Conservation (phyloP, 495 filamentous ascomycete species). For the Chaetomium cochliodes region DNA sequence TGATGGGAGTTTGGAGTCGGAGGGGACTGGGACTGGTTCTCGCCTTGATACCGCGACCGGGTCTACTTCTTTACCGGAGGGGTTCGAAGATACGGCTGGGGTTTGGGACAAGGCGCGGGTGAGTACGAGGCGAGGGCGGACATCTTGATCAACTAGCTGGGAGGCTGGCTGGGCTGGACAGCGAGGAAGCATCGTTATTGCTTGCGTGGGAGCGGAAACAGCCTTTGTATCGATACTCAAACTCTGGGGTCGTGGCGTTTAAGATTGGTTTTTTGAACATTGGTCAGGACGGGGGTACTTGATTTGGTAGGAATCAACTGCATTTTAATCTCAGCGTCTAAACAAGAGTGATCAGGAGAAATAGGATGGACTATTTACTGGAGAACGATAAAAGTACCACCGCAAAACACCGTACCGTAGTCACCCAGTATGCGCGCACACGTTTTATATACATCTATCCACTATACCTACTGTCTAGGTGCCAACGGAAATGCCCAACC, state of each 20-base stretch:
- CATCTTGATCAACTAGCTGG: too few species aligned
- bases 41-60: background rate
- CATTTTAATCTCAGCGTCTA: too few species aligned
- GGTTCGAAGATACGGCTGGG: background rate
- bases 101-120: background rate
- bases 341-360: background rate
- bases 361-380: background rate
- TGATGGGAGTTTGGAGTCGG: background rate
- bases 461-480: slow-evolving; percentile 1
- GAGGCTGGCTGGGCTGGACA: background rate
- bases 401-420: background rate
- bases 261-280: slow-evolving; percentile 3
- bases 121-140: too few species aligned
- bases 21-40: background rate
- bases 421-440: background rate
- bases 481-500: background rate
- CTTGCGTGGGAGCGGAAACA: background rate
- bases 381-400: background rate
- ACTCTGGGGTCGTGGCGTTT: background rate
- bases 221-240: background rate
- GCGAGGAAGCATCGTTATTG: background rate
- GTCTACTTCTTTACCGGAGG: background rate
- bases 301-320: background rate
- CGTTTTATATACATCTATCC: slow-evolving; percentile 1
- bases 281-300: background rate